phyloP scores from a whole-genome alignment of 371 early-diverging fungal genomes.

The Lichtheimia corymbifera region DNA sequence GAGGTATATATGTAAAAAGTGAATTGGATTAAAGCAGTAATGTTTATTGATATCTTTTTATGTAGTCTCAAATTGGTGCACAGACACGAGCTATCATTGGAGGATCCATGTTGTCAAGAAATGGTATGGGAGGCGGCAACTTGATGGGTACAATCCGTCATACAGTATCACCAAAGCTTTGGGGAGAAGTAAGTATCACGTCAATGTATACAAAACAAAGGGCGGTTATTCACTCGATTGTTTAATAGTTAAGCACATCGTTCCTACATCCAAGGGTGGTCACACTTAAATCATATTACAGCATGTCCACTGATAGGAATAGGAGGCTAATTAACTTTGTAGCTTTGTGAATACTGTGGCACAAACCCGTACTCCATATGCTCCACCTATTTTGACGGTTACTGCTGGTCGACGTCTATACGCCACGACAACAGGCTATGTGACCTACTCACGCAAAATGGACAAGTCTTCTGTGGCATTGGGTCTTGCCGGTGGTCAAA shows the following conservation, averaged over 20 bases:
- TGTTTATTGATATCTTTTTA: neutral
- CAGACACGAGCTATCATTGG: slow-evolving; percentile 64
- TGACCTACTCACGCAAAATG: slow-evolving; percentile 65
- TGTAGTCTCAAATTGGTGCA: slow-evolving; percentile 69
- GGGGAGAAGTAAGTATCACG: slow-evolving; percentile 57
- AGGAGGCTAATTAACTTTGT: neutral
- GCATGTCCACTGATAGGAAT: slow-evolving; percentile 59
- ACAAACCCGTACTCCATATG: slow-evolving; percentile 49
- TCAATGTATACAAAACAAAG: neutral
- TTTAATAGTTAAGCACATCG: slow-evolving; percentile 54
- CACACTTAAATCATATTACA: slow-evolving; percentile 69
- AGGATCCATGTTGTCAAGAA: slow-evolving; percentile 71
- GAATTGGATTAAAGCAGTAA: neutral
- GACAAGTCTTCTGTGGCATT: slow-evolving; percentile 63
- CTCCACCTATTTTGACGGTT: slow-evolving; percentile 67
- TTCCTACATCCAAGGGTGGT: slow-evolving; percentile 59
- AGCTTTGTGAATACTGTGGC: slow-evolving; percentile 69
- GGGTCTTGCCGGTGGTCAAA: slow-evolving; percentile 57
- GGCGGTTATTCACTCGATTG: neutral
- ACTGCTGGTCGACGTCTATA: slow-evolving; percentile 69
- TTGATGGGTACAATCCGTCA: slow-evolving; percentile 74
- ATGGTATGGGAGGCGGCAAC: slow-evolving; percentile 80
- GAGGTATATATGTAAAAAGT: slow-evolving; percentile 53
- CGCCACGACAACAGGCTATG: slow-evolving; percentile 68
- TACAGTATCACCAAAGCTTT: slow-evolving; percentile 69